Evolutionary conservation across 202 grass and related monocot species (phyloP), one percentile per base, ranked within the genome.

Genomic region (Zoysia matrella): DNA sequence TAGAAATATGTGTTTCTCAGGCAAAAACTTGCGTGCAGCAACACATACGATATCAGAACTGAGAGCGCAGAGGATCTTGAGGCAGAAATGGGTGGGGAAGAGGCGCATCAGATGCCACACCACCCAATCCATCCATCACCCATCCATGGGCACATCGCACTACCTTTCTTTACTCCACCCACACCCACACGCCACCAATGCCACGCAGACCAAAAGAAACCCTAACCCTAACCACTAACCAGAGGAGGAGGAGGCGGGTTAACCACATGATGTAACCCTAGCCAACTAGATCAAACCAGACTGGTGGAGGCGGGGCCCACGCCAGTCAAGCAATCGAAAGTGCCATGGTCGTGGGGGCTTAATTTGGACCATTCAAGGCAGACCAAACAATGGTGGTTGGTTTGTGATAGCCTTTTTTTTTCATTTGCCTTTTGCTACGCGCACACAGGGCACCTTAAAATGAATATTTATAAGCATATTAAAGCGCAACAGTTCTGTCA

Each of bases 101-200:
- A 44, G 84, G 78, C 60, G 91, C 88, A 94, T 91, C 86, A 76
- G 89, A 91, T 89, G 86, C 92, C 86, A 88, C 82, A 72, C 89
- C 86, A 91, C 80, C 76, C 86, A 74, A 93, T 93, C 86, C 86
- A 68, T 49, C 22, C 74, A 73, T 16, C 22, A 30, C 22, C 62
- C 42, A 77, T 72, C 71, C 66, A 84, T 9, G 22, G 75, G 4
- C 53, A 54, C 86, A 79, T 68, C 75, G 67, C 69, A 78, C 77
- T 66, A 76, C 18, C 62, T 50, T 57, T 62, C 47, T 69, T 78
- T 81, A 89, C 80, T 82, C 74, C 69, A 74, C 80, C 83, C 69
- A 54, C 50, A 78, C 80, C 74, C 83, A 64, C 75, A 69, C 87
- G 66, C 42, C 72, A 22, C 54, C 71, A 8, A 74, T 9, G 41